Evolutionary conservation across 2,329 filamentous ascomycete species (phyloP).

Genomic region (Rhynchosporium graminicola): DNA sequence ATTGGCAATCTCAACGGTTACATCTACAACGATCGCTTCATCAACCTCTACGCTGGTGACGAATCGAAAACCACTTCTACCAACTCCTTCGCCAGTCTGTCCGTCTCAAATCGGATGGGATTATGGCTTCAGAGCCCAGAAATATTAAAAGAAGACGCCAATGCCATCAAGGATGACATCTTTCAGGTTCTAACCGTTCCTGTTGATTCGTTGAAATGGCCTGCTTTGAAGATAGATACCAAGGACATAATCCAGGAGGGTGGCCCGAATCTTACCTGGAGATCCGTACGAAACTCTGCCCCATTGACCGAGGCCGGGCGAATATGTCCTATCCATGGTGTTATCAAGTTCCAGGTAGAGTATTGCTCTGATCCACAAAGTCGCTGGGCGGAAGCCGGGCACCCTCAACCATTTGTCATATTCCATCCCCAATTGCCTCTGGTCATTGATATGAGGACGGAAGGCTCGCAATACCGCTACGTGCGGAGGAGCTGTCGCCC

Average conservation of each 20-base stretch:
- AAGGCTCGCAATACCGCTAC: conserved; percentile 84
- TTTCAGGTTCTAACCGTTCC: conserved; percentile 55
- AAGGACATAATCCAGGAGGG: conserved; percentile 29
- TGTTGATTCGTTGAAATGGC: conserved; percentile 35
- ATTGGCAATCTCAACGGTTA: conserved; percentile 64
- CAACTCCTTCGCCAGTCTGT: conserved; percentile 77
- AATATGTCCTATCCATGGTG: conserved; percentile 73
- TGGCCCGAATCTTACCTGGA: conserved; percentile 64
- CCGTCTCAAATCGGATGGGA: conserved; percentile 72
- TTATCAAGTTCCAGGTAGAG: conserved; percentile 71
- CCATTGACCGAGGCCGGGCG: conserved; percentile 43
- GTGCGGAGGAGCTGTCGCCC: conserved; percentile 90
- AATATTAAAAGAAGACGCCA: conserved; percentile 66
- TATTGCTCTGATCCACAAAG: conserved; percentile 69
- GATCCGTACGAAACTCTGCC: conserved; percentile 55
- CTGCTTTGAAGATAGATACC: conserved; percentile 37
- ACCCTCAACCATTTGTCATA: conserved; percentile 73
- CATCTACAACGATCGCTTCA: conserved; percentile 63
- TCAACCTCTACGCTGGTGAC: conserved; percentile 38
- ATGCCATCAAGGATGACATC: conserved; percentile 64
- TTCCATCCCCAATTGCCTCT: conserved; percentile 87
- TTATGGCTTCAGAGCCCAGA: conserved; percentile 77
- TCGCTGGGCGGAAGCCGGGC: conserved; percentile 66
- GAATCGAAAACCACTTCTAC: conserved; percentile 55
- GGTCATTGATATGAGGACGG: conserved; percentile 87